Base-by-base conservation (phyloP, 2,329 filamentous ascomycete species). In the Calonectria pseudoreteaudii region DNA sequence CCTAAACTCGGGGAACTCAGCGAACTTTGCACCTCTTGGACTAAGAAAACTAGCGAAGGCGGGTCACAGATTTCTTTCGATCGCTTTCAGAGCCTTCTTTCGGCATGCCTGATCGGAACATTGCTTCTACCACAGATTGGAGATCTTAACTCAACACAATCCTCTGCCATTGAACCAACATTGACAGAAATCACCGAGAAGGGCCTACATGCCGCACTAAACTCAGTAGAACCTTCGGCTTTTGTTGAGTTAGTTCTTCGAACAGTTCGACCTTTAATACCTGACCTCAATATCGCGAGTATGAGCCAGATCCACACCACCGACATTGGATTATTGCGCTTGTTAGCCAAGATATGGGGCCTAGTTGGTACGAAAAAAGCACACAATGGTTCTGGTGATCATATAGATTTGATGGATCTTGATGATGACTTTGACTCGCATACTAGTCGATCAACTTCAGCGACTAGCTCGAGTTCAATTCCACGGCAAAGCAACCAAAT, bases 341-440 rank as follows among this genome's bases (percentile, higher is more conserved):
- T 91, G 4, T 81, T 90, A 18, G 79, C 83, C 2, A 86, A 83
- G 14, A 72, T 90, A 2, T 87, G 78, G 70, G 72, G 52, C 11
- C 56, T 67, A 14, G 66, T 85, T 38, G 77, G 81, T 26, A 69
- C 76, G 14, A 77, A 74, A 52, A 72, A 75, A 5, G 36, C 73
- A 18, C 77, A 66, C 82, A 3, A 77, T 73, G 28, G 77, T 78
- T 38, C 77, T 85, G 58, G 81, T 78, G 58, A 86, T 5, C 84
- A 87, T 13, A 76, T 85, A 3, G 91, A 93, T 76, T 81, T 87
- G 8, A 93, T 94, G 91, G 92, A 94, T 70, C 80, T 95, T 7
- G 93, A 95, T 78, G 88, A 90, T 16, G 90, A 90, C 2, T 92
- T 93, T 69, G 90, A 91, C 50, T 91, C 91, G 0, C 91, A 93